Conservation (phyloP, 1,139 yeast species). For the Magnusiomyces sp. region DNA sequence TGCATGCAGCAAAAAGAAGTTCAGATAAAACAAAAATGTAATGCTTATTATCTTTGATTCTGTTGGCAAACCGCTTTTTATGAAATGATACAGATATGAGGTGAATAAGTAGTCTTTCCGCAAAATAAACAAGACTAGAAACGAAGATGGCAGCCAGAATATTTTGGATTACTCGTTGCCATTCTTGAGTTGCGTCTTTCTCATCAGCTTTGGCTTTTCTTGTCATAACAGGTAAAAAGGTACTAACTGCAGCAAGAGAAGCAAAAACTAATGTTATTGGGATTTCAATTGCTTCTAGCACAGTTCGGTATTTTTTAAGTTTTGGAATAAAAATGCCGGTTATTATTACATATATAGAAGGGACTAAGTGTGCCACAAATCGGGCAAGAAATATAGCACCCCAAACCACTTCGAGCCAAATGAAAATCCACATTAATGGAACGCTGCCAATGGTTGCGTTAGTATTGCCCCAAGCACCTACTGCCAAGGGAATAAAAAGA, state of each 20-base stretch:
- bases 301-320: constrained; percentile 30
- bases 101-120: constrained; percentile 34
- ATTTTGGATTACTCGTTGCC: constrained; percentile 33
- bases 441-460: constrained; percentile 29
- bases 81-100: constrained; percentile 37
- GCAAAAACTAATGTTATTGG: constrained; percentile 31
- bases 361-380: constrained; percentile 31
- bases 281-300: constrained; percentile 32
- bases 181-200: constrained; percentile 22
- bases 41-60: constrained; percentile 34
- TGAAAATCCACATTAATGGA: constrained; percentile 34
- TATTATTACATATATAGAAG: constrained; percentile 24
- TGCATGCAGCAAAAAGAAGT: constrained; percentile 30
- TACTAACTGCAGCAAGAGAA: constrained; percentile 31
- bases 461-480: constrained; percentile 33
- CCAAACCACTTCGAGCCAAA: constrained; percentile 39
- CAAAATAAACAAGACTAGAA: constrained; percentile 31
- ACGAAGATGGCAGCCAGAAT: constrained; percentile 34
- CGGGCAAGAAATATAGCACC: constrained; percentile 33
- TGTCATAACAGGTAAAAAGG: constrained; percentile 34
- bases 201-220: constrained; percentile 23
- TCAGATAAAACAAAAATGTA: constrained; percentile 27
- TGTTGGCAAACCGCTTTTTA: constrained; percentile 33
- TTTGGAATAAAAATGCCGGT: constrained; percentile 32
- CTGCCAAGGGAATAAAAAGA: constrained; percentile 34